Evolutionary conservation across 1,284 basidiomycete genomes (phyloP).

Genomic region (Sutorius eximius): DNA sequence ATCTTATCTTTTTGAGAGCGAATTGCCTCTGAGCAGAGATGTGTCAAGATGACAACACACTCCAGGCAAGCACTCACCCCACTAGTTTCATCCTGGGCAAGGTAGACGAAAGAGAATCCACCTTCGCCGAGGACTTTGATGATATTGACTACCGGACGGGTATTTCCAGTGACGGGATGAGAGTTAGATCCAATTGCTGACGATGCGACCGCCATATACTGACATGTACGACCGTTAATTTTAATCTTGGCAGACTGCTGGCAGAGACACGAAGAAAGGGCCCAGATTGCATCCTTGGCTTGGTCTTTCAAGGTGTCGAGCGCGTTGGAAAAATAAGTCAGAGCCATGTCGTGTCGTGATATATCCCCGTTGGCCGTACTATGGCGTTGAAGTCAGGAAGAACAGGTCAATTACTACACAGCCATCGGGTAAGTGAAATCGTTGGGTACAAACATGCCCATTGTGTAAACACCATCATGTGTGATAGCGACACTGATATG

Average conservation of each 20-base stretch:
- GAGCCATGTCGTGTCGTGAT: constrained; percentile 24
- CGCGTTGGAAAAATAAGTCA: constrained; percentile 37
- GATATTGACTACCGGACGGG: constrained; percentile 65
- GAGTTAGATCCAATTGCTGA: constrained; percentile 1
- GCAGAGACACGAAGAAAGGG: constrained; percentile 77
- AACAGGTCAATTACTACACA: constrained; percentile 1
- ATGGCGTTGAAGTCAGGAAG: background rate
- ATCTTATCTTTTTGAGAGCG: constrained; percentile 92
- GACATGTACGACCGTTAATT: constrained; percentile 90
- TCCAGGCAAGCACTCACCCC: constrained; percentile 49
- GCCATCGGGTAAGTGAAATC: constrained; percentile 7
- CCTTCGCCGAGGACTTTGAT: constrained; percentile 91
- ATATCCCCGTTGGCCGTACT: background rate
- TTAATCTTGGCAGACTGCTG: constrained; percentile 82
- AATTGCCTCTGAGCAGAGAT: constrained; percentile 66
- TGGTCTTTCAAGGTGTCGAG: constrained; percentile 70
- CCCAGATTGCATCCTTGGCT: constrained; percentile 77
- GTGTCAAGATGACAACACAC: background rate
- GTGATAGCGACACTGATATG: constrained; percentile 20
- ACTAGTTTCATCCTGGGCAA: constrained; percentile 84
- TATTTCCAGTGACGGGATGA: constrained; percentile 1
- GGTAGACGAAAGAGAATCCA: constrained; percentile 93
- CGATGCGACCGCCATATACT: constrained; percentile 34
- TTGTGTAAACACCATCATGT: background rate
- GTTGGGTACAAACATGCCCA: constrained; percentile 4